phyloP scores from a whole-genome alignment of 208 protist species.

The Trypanosoma platydactyli region DNA sequence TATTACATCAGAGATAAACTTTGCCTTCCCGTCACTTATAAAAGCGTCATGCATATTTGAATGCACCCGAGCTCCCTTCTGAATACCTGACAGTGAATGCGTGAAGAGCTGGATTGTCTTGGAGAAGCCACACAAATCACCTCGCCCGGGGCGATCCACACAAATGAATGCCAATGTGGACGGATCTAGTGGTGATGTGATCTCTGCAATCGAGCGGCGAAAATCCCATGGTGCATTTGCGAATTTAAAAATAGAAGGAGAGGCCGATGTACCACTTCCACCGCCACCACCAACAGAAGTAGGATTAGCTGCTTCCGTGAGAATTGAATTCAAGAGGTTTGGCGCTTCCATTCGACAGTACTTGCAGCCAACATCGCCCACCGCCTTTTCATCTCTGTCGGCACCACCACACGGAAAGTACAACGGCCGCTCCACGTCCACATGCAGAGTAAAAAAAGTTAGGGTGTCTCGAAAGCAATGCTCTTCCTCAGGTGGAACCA shows the following conservation, averaged over 20 bases:
- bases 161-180: constrained; percentile 7
- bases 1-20: not conserved
- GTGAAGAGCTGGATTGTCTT: not conserved
- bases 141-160: constrained; percentile 2
- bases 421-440: constrained; percentile 51
- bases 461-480: constrained; percentile 74
- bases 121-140: not conserved
- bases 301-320: not conserved
- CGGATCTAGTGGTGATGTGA: not conserved
- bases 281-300: not conserved
- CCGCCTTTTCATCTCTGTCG: not conserved
- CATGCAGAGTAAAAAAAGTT: constrained; percentile 49
- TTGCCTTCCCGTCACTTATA: not conserved
- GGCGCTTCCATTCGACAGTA: constrained; percentile 3
- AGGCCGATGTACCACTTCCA: too few relatives aligned
- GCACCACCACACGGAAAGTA: not conserved
- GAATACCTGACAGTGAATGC: not conserved
- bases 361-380: not conserved
- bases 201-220: not conserved
- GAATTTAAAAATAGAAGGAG: not conserved
- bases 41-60: not conserved
- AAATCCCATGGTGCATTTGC: not conserved
- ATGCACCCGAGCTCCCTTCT: not conserved
- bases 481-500: constrained; percentile 38
- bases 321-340: not conserved